Base-by-base conservation (phyloP, 176 grass and related monocot species). In the Musa troglodytarum region DNA sequence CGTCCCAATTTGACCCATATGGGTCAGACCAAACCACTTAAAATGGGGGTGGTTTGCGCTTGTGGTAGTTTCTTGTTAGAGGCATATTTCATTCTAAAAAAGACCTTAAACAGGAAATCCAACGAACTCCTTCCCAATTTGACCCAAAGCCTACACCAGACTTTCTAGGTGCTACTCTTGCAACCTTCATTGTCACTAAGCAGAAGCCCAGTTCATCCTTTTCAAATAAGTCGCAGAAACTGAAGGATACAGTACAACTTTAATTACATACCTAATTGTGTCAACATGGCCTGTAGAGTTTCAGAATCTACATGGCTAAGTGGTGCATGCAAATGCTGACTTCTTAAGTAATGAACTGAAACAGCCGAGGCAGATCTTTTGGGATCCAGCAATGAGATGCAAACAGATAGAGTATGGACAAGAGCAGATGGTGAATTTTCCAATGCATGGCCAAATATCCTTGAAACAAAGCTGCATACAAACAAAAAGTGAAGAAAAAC, bases 351-450 rank as follows among this genome's bases (percentile, higher is more conserved):
- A 69, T 70, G 8, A 16, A 59, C 12, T 54, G 54, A 57, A 15
- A 23, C 52, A 50, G 25, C 11, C 8, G 77, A 69, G 54, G 65
- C 17, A 70, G 77, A 69, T 72, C 69, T 72, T 80, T 73, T 80
- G 63, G 78, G 78, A 72, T 80, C 78, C 43, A 80, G 71, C 56
- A 80, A 73, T 8, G 56, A 29, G 63, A 80, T 80, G 69, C 78
- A 80, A 16, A 80, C 78, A 63, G 78, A 80, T 62, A 80, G 26
- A 26, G 56, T 73, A 34, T 80, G 78, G 22, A 80, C 57, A 52
- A 80, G 69, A 63, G 57, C 54, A 73, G 78, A 72, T 19, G 16
- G 29, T 13, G 53, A 72, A 25, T 80, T 54, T 52, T 80, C 69
- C 78, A 80, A 10, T 16, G 56, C 68, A 73, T 80, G 78, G 59